Percentiles rank a stretch among this genome's conserved stretches.
phyloP scores from a whole-genome alignment of 1,139 yeast species.

The Pichia sp. region DNA sequence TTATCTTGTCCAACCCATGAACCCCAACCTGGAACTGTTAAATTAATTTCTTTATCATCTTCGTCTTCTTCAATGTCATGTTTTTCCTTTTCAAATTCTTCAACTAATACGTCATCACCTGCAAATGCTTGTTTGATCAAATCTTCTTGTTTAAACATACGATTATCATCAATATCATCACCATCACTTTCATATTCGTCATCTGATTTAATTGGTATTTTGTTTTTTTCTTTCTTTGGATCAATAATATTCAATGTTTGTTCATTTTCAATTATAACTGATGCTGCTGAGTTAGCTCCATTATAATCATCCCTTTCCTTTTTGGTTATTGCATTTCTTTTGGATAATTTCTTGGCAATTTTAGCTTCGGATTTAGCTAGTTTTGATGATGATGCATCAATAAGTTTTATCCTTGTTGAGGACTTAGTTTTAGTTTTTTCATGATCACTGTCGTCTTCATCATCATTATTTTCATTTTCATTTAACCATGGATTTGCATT shows the following conservation, averaged over 20 bases:
- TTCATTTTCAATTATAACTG: slow-evolving; percentile 42
- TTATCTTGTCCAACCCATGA: slow-evolving; percentile 63
- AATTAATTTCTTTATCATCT: slow-evolving; percentile 80
- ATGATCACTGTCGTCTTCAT: slow-evolving; percentile 12
- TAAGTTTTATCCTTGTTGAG: slow-evolving; percentile 46
- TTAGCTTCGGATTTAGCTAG: slow-evolving; percentile 49
- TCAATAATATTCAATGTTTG: slow-evolving; percentile 34
- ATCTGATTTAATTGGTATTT: slow-evolving; percentile 16
- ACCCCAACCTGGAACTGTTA: slow-evolving; percentile 94
- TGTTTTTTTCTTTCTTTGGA: slow-evolving; percentile 12
- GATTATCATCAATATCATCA: slow-evolving; percentile 33
- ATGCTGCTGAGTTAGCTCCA: slow-evolving; percentile 17
- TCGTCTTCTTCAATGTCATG: slow-evolving; percentile 62
- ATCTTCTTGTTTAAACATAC: slow-evolving; percentile 70
- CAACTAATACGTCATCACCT: slow-evolving; percentile 79
- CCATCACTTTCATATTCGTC: slow-evolving; percentile 33
- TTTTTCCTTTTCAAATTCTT: slow-evolving; percentile 69
- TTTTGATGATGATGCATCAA: slow-evolving; percentile 49
- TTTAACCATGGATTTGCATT: background rate
- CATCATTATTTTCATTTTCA: slow-evolving; percentile 15
- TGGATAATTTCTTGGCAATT: slow-evolving; percentile 34
- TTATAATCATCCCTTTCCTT: slow-evolving; percentile 26
- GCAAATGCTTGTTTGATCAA: slow-evolving; percentile 87
- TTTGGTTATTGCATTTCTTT: slow-evolving; percentile 30
- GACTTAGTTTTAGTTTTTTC: slow-evolving; percentile 24